A percentile compares a stretch with the other conserved stretches of the same genome.
Evolutionary conservation across 2,329 filamentous ascomycete species (phyloP).

Genomic region (Cladophialophora chaetospira): DNA sequence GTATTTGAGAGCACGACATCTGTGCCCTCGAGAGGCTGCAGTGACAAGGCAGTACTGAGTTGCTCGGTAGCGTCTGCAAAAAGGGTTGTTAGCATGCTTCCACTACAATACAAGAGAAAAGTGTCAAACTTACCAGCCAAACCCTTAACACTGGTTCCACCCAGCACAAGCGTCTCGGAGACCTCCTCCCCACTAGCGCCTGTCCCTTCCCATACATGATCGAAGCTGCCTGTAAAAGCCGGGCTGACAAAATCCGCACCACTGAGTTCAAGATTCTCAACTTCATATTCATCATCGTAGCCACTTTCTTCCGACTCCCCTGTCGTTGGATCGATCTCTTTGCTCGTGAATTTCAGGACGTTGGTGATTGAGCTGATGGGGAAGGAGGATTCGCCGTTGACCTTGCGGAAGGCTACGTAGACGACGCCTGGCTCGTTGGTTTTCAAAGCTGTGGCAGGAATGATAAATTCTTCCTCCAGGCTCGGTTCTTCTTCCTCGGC

Average conservation of each 20-base stretch:
- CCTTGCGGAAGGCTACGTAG: slow-evolving; percentile 91
- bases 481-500: slow-evolving; percentile 73
- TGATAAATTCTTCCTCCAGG: slow-evolving; percentile 84
- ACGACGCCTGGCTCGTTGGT: slow-evolving; percentile 89
- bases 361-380: slow-evolving; percentile 84
- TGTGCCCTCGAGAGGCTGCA: slow-evolving; percentile 92
- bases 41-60: slow-evolving; percentile 78
- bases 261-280: slow-evolving; percentile 86
- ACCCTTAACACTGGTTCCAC: slow-evolving; percentile 72
- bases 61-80: slow-evolving; percentile 86
- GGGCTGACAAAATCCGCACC: slow-evolving; percentile 94
- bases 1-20: slow-evolving; percentile 85
- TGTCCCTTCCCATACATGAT: slow-evolving; percentile 91
- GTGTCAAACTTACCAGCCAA: slow-evolving; percentile 72
- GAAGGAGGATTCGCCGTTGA: slow-evolving; percentile 71
- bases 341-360: slow-evolving; percentile 92
- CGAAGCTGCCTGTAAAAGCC: slow-evolving; percentile 91
- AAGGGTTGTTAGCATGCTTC: slow-evolving; percentile 27
- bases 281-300: slow-evolving; percentile 97
- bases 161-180: slow-evolving; percentile 85
- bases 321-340: slow-evolving; percentile 96
- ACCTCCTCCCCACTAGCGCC: slow-evolving; percentile 86
- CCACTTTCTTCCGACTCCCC: slow-evolving; percentile 86
- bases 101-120: neutral
- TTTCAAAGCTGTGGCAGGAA: slow-evolving; percentile 78